Conservation (phyloP, 495 filamentous ascomycete species). For the Aspergillus carlsbadensis region DNA sequence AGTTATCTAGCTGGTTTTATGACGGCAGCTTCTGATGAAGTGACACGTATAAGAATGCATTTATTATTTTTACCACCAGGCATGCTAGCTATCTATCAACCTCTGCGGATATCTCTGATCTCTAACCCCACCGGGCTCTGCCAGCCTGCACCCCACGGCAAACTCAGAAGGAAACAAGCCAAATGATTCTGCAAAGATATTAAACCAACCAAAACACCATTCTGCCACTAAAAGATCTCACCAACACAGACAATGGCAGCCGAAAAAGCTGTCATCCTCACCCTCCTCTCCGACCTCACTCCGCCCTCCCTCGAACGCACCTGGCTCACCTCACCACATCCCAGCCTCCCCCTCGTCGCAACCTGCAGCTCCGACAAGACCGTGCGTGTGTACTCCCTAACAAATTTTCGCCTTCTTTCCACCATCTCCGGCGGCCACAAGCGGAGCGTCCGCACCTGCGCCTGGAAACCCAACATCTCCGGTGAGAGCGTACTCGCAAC, state of each 20-base stretch:
- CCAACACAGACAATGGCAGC: conserved; percentile 7
- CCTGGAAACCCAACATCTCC: conserved; percentile 76
- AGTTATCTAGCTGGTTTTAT: not conserved
- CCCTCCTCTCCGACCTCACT: conserved; percentile 39
- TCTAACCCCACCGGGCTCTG: no score
- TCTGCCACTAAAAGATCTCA: no score
- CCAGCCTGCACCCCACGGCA: no score
- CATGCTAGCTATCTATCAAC: no score
- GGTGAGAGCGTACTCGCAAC: conserved; percentile 79
- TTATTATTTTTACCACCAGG: no score
- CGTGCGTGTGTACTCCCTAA: conserved; percentile 83
- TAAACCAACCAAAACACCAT: not conserved
- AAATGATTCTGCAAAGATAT: not conserved
- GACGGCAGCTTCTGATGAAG: not conserved
- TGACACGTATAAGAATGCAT: not conserved
- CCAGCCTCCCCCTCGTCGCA: conserved; percentile 81
- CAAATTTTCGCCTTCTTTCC: conserved; percentile 72
- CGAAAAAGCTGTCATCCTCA: conserved; percentile 10
- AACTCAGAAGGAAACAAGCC: not conserved
- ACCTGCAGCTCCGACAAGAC: conserved; percentile 84
- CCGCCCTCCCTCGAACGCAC: conserved; percentile 73
- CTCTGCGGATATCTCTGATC: no score
- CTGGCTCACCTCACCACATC: conserved; percentile 85
- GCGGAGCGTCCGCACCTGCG: conserved; percentile 72
- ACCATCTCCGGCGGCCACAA: conserved; percentile 85